phyloP scores from a whole-genome alignment of 2,329 filamentous ascomycete genomes.

The Rhinocladiella similis region DNA sequence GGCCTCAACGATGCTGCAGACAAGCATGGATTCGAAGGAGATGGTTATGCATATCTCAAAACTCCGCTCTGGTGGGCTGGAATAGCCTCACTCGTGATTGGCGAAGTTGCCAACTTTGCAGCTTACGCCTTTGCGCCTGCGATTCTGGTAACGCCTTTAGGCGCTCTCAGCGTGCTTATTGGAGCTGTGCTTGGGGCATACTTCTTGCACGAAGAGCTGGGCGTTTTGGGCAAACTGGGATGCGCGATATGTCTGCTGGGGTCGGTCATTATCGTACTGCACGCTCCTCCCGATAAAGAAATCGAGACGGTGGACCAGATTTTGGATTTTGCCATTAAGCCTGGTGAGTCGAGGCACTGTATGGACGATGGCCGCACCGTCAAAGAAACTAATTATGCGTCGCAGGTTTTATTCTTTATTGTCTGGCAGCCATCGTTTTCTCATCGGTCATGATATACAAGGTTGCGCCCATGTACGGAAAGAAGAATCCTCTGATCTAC shows the following conservation, averaged over 20 bases:
- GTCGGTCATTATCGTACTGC: conserved; percentile 94
- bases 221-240: conserved; percentile 87
- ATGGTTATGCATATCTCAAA: conserved; percentile 89
- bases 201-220: conserved; percentile 85
- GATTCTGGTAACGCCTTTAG: conserved; percentile 95
- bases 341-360: conserved; percentile 60
- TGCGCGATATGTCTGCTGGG: conserved; percentile 96
- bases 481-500: conserved; percentile 93
- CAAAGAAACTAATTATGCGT: conserved; percentile 13
- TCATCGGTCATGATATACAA: conserved; percentile 95
- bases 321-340: conserved; percentile 82
- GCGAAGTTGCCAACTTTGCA: conserved; percentile 95
- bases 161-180: conserved; percentile 90
- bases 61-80: conserved; percentile 98
- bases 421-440: conserved; percentile 75
- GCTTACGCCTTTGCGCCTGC: conserved; percentile 97
- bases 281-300: conserved; percentile 90
- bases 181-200: conserved; percentile 93
- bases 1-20: conserved; percentile 89
- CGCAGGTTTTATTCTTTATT: conserved; percentile 86
- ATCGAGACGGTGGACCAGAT: conserved; percentile 92
- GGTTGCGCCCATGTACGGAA: conserved; percentile 84
- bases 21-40: conserved; percentile 92
- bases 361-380: neutral
- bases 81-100: conserved; percentile 84